phyloP scores from a whole-genome alignment of 305 asterid genomes.

The Solanum hybrid region DNA sequence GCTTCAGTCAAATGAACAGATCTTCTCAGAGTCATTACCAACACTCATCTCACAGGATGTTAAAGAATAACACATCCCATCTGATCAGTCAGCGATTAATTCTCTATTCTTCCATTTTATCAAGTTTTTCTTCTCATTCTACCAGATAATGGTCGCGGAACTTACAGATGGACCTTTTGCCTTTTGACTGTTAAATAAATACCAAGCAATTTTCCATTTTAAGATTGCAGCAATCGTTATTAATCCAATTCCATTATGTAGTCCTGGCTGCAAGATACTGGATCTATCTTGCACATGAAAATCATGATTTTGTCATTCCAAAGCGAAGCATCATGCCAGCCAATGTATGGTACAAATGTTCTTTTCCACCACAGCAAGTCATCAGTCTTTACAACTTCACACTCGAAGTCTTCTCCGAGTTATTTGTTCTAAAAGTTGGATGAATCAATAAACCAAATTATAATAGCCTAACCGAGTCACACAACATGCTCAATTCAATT shows the following conservation, averaged over 20 bases:
- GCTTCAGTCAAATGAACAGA: background rate
- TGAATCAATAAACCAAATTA: background rate
- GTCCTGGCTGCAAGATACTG: background rate
- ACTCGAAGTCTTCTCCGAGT: background rate
- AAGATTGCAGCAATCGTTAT: background rate
- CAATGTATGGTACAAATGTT: background rate
- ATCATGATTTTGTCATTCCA: background rate
- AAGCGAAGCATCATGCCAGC: background rate
- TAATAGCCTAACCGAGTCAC: background rate
- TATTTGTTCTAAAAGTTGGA: background rate
- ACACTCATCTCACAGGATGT: background rate
- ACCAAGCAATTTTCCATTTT: background rate
- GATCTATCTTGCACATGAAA: background rate
- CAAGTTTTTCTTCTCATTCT: background rate
- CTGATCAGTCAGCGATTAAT: background rate
- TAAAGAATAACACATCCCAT: background rate
- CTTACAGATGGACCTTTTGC: background rate
- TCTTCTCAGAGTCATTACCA: background rate
- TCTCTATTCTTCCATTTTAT: background rate
- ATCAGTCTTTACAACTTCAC: background rate
- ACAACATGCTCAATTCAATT: background rate
- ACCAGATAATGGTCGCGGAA: background rate
- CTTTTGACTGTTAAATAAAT: background rate
- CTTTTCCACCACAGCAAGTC: background rate
- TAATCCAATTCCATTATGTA: background rate